Conservation (phyloP, 2,329 filamentous ascomycete genomes). For the Epichloe elymi region DNA sequence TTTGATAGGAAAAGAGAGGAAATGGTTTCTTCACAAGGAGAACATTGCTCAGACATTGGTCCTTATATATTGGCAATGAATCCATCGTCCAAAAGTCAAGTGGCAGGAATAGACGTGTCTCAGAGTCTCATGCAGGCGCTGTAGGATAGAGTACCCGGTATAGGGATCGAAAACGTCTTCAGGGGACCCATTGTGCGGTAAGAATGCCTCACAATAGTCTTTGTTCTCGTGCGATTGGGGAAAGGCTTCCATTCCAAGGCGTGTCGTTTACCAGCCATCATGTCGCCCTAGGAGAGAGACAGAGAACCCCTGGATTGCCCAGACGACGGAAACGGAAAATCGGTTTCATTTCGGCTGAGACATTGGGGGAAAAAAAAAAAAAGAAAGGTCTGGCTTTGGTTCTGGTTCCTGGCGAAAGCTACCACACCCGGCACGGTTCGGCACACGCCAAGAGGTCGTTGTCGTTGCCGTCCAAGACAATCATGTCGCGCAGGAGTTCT, state of each 20-base stretch:
- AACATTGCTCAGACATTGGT: not conserved
- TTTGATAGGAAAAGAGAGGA: slow-evolving; percentile 2
- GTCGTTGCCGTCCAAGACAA: slow-evolving; percentile 1
- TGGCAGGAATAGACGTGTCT: slow-evolving; percentile 2
- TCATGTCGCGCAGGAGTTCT: not conserved
- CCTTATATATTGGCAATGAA: slow-evolving; percentile 5
- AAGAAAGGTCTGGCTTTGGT: too few relatives aligned
- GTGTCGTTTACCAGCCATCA: not conserved
- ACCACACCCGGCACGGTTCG: too few relatives aligned
- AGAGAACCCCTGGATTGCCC: not conserved
- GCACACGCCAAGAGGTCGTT: not conserved
- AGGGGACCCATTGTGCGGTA: not conserved
- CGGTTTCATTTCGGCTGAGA: not conserved
- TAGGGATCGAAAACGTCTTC: not conserved
- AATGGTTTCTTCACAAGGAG: not conserved
- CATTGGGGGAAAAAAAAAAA: not conserved
- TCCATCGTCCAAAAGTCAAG: not conserved
- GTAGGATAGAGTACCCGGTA: not conserved
- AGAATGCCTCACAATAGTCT: not conserved
- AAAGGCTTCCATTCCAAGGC: slow-evolving; percentile 1
- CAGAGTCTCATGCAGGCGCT: not conserved
- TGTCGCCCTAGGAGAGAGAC: not conserved
- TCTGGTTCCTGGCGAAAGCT: too few relatives aligned
- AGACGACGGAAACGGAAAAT: not conserved
- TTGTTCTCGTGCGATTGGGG: slow-evolving; percentile 1